Evolutionary conservation across 2,329 filamentous ascomycete species (phyloP), one percentile per base, ranked within the genome.

Genomic region (Pleurostoma richardsiae): DNA sequence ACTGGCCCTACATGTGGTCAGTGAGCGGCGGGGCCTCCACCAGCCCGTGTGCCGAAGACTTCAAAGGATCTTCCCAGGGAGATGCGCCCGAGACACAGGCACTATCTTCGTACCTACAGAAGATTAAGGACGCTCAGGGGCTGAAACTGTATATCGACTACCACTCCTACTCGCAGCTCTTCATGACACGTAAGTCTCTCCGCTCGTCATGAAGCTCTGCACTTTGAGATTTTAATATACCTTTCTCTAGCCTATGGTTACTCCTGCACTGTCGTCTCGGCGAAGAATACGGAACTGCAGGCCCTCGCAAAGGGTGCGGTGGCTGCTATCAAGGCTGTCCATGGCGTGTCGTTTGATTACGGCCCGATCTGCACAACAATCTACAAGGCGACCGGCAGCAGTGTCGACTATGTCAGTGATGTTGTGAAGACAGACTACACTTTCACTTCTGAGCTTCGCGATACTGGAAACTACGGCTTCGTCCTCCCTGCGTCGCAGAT

Each of bases 191-290:
- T 46, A 29, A 6, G 44, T 46, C 29, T 30, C 19, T 19, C 19
- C 19, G 19, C 19, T 19, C 19, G 19, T 19, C 19, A 19, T 19
- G 19, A 19, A 19, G 19, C 19, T 19, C 19, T 19, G 19, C 19
- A 19, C 19, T 19, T 19, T 19, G 19, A 19, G 19, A 19, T 19
- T 19, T 19, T 19, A 19, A 19, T 19, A 19, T 19, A 19, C 88
- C 85, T 60, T 80, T 79, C n/a, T 88, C 3, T 56, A 49, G 69
- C 77, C 2, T 85, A 83, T 55, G 81, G 81, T 33, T 84, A 82
- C 63, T 75, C 73, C 4, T 84, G 80, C 67, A 65, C 63, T 27
- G 67, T 61, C 11, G 59, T 65, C 10, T 59, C 75, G 4, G 63
- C 68, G 43, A 74, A 79, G 50, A 64, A 77, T 46, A 58, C 67